A percentile compares a stretch with the other conserved stretches of the same genome.
Conservation (phyloP, 805 yeast genomes). For the Spathaspora gorwiae region DNA sequence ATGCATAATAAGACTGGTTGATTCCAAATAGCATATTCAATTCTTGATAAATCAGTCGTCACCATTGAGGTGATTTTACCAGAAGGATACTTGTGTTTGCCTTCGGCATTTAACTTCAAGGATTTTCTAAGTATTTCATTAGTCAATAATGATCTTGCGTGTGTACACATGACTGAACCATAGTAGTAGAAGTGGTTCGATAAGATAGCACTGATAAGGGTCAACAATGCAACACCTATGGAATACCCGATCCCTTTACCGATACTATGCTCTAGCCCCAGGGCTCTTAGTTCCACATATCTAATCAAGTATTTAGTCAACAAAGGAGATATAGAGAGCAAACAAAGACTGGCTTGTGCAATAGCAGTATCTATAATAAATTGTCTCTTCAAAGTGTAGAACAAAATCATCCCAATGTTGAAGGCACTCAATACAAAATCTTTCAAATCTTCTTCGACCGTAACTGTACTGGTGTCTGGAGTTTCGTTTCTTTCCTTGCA, state of each 20-base stretch:
- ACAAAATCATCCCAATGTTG: conserved; percentile 13
- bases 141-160: conserved; percentile 60
- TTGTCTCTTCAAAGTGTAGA: conserved; percentile 22
- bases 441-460: conserved; percentile 17
- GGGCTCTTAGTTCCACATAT: conserved; percentile 22
- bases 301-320: conserved; percentile 26
- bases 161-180: conserved; percentile 57
- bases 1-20: conserved; percentile 56
- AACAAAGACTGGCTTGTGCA: conserved; percentile 1
- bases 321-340: conserved; percentile 14
- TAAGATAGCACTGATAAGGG: conserved; percentile 12
- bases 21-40: conserved; percentile 63
- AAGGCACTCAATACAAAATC: conserved; percentile 20
- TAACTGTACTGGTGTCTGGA: conserved; percentile 12
- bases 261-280: conserved; percentile 11
- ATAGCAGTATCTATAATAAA: conserved; percentile 5
- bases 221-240: conserved; percentile 20
- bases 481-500: conserved; percentile 18
- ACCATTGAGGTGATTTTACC: conserved; percentile 67
- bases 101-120: conserved; percentile 49
- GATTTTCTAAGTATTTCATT: conserved; percentile 66
- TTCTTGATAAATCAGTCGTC: conserved; percentile 71
- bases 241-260: conserved; percentile 33
- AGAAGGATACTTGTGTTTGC: conserved; percentile 54
- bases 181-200: conserved; percentile 58